Percentiles rank a stretch among this genome's conserved stretches.
These are phyloP conservation scores for Ziziphus jujuba DNA, from an alignment of 306 rosid species.

Conservation along the genomic window DNA sequence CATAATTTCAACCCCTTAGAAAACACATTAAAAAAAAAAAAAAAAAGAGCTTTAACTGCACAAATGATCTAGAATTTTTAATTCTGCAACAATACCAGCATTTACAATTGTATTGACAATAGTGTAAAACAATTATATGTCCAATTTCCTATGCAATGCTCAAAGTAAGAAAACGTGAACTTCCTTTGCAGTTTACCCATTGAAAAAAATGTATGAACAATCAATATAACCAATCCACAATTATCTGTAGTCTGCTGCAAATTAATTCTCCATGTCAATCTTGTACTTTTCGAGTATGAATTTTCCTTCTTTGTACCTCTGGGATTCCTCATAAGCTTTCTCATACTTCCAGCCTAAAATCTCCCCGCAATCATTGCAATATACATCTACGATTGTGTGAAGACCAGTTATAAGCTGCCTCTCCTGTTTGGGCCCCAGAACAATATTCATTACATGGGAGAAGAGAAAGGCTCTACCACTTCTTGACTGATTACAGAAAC, in stretches of 20 bases:
- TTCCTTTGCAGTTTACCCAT: neutral
- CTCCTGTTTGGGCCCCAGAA: slow-evolving; percentile 44
- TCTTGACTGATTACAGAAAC: slow-evolving; percentile 35
- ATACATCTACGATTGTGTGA: slow-evolving; percentile 59
- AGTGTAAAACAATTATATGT: too few species aligned
- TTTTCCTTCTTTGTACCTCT: slow-evolving; percentile 75
- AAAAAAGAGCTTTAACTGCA: too few species aligned
- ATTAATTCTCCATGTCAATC: slow-evolving; percentile 43
- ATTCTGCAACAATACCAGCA: too few species aligned
- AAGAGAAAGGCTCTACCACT: slow-evolving; percentile 74
- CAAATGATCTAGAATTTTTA: too few species aligned
- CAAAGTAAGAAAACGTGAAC: too few species aligned
- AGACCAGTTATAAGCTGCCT: slow-evolving; percentile 57
- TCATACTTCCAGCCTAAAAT: slow-evolving; percentile 68
- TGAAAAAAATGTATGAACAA: slow-evolving; percentile 5
- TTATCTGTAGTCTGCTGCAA: slow-evolving; percentile 25
- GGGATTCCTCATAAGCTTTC: slow-evolving; percentile 55
- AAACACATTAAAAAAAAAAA: too few species aligned
- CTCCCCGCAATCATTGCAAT: slow-evolving; percentile 60
- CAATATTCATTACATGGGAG: slow-evolving; percentile 57
- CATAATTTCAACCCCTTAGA: too few species aligned
- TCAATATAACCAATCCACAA: neutral
- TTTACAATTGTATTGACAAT: too few species aligned
- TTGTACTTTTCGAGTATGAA: slow-evolving; percentile 60
- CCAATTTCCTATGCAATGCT: neutral